Conservation (phyloP, 768 basidiomycete species). For the Tylopilus subfusipes region DNA sequence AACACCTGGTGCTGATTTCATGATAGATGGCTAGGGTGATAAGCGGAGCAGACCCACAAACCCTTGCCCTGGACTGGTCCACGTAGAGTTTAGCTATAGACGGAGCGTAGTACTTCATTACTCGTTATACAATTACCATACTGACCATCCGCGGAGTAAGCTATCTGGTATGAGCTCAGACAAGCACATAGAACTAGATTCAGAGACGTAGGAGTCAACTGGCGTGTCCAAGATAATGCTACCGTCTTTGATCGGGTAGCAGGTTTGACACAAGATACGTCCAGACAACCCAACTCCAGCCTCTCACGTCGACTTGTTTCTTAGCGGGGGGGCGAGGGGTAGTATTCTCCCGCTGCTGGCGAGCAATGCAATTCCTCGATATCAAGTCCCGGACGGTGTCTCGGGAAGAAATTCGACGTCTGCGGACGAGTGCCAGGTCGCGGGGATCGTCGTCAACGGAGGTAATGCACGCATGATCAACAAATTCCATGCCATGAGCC, state of each 20-base stretch:
- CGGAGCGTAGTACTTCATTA: background rate
- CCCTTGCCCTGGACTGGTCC: conserved; percentile 1
- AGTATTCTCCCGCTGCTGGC: conserved; percentile 2
- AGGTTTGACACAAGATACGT: conserved; percentile 14
- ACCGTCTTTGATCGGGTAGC: background rate
- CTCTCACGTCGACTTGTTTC: background rate
- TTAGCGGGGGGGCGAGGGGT: background rate
- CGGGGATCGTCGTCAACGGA: conserved; percentile 24
- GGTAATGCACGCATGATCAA: conserved; percentile 33
- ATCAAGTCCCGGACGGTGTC: conserved; percentile 23
- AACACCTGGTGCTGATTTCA: background rate
- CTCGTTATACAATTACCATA: background rate
- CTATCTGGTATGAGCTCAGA: background rate
- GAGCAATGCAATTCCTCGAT: conserved; percentile 14
- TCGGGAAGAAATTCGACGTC: conserved; percentile 25
- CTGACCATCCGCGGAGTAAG: background rate
- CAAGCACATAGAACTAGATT: background rate
- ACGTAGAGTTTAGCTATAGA: background rate
- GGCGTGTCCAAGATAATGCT: background rate
- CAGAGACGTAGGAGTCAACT: background rate
- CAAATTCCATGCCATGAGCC: conserved; percentile 25
- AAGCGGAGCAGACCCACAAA: background rate
- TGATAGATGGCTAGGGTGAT: background rate
- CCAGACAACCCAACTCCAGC: conserved; percentile 15
- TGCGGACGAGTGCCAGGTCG: conserved; percentile 12